phyloP scores from a whole-genome alignment of 257 asterid species.

The Verbena officinalis region DNA sequence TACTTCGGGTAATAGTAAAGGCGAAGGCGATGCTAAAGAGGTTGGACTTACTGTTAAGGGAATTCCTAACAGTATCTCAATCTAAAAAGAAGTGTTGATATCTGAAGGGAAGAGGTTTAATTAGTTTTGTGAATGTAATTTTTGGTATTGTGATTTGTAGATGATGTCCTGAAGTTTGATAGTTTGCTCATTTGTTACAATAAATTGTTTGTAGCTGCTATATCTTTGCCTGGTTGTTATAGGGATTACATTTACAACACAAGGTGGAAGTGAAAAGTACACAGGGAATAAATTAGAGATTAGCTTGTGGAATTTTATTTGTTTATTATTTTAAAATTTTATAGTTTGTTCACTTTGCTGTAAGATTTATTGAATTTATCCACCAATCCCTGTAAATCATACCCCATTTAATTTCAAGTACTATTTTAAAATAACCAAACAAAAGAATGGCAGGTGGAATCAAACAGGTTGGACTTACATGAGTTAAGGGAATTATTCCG shows the following conservation, averaged over 20 bases:
- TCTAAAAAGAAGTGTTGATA: too few relatives aligned
- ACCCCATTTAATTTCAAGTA: too few relatives aligned
- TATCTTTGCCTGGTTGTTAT: neutral
- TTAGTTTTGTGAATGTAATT: constrained; percentile 14
- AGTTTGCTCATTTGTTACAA: neutral
- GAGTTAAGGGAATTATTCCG: neutral
- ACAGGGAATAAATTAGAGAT: too few relatives aligned
- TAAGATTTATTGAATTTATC: too few relatives aligned
- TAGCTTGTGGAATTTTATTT: too few relatives aligned
- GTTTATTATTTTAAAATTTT: too few relatives aligned
- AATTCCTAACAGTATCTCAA: constrained; percentile 76
- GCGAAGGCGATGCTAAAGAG: constrained; percentile 31
- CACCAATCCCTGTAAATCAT: too few relatives aligned
- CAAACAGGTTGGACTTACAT: neutral
- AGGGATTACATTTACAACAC: neutral
- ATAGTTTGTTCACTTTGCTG: too few relatives aligned
- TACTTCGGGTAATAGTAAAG: constrained; percentile 38
- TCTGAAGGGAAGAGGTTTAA: constrained; percentile 10
- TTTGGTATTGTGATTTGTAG: neutral
- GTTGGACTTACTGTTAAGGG: constrained; percentile 68
- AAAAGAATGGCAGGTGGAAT: too few relatives aligned
- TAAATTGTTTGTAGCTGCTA: neutral
- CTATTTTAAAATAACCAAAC: too few relatives aligned
- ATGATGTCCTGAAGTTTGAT: constrained; percentile 15
- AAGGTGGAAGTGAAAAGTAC: too few relatives aligned